Percentiles rank a stretch among this genome's conserved stretches.
These are phyloP conservation scores for Dichomitus squalens DNA, from an alignment of 1,284 basidiomycete genomes.

Conservation along the genomic window DNA sequence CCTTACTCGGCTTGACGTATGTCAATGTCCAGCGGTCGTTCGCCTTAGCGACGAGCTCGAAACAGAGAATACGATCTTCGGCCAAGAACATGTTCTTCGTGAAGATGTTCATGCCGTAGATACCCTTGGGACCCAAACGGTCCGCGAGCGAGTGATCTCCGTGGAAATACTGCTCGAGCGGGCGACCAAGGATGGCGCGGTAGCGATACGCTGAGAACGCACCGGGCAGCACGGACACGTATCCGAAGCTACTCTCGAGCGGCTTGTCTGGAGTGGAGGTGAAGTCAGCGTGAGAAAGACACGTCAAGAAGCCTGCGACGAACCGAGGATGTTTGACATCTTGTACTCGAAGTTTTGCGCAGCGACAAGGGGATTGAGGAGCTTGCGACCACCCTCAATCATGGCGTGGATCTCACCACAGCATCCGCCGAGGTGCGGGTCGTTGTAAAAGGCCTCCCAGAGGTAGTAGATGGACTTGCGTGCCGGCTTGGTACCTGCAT, in stretches of 20 bases:
- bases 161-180: slow-evolving; percentile 97
- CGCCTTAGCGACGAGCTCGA: slow-evolving; percentile 93
- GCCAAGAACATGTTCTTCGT: slow-evolving; percentile 96
- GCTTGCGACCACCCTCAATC: slow-evolving; percentile 90
- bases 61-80: slow-evolving; percentile 95
- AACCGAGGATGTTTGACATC: slow-evolving; percentile 93
- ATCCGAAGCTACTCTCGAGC: slow-evolving; percentile 93
- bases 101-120: slow-evolving; percentile 98
- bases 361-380: slow-evolving; percentile 92
- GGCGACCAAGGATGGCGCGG: slow-evolving; percentile 89
- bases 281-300: slow-evolving; percentile 4
- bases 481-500: slow-evolving; percentile 95
- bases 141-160: slow-evolving; percentile 96
- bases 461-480: slow-evolving; percentile 97
- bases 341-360: slow-evolving; percentile 99
- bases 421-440: slow-evolving; percentile 75
- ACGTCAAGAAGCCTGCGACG: slow-evolving; percentile 16
- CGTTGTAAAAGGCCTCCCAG: slow-evolving; percentile 91
- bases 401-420: slow-evolving; percentile 95
- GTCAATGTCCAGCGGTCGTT: slow-evolving; percentile 87
- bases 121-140: slow-evolving; percentile 90
- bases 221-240: slow-evolving; percentile 93
- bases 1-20: slow-evolving; percentile 95
- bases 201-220: slow-evolving; percentile 96
- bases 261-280: slow-evolving; percentile 72